These are phyloP conservation scores for Tripterygium wilfordii DNA, from an alignment of 177 flowering plant genomes.

Conservation along the genomic window DNA sequence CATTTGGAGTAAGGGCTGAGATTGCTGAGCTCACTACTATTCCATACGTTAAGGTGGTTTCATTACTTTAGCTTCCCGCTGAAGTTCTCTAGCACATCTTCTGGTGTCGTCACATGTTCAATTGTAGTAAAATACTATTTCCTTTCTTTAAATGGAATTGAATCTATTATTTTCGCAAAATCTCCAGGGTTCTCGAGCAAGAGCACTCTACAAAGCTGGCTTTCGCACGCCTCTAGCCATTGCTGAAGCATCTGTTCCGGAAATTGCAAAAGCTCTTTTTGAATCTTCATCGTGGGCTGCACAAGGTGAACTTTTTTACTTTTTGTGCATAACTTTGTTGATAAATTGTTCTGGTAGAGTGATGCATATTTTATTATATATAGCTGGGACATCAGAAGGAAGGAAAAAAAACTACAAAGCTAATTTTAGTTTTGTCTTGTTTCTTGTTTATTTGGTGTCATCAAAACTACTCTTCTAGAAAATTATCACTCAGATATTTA, in stretches of 20 bases:
- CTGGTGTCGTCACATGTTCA: not conserved
- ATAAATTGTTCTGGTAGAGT: not conserved
- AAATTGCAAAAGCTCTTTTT: slow-evolving; percentile 80
- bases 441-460: no score
- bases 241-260: slow-evolving; percentile 84
- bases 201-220: slow-evolving; percentile 96
- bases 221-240: slow-evolving; percentile 82
- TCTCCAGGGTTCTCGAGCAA: slow-evolving; percentile 91
- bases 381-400: no score
- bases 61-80: not conserved
- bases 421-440: no score
- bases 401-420: no score
- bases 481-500: no score
- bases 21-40: slow-evolving; percentile 93
- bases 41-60: slow-evolving; percentile 77
- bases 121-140: no score
- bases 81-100: not conserved
- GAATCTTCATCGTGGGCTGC: slow-evolving; percentile 80
- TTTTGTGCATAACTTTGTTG: not conserved
- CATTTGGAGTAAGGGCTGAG: slow-evolving; percentile 97
- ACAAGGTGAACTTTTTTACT: slow-evolving; percentile 48
- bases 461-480: no score
- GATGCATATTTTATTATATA: not conserved
- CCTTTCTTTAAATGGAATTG: no score
- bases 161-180: not conserved